Evolutionary conservation across 305 asterid genomes (phyloP), one percentile per base, ranked within the genome.

Genomic region (Salvia sclarea): DNA sequence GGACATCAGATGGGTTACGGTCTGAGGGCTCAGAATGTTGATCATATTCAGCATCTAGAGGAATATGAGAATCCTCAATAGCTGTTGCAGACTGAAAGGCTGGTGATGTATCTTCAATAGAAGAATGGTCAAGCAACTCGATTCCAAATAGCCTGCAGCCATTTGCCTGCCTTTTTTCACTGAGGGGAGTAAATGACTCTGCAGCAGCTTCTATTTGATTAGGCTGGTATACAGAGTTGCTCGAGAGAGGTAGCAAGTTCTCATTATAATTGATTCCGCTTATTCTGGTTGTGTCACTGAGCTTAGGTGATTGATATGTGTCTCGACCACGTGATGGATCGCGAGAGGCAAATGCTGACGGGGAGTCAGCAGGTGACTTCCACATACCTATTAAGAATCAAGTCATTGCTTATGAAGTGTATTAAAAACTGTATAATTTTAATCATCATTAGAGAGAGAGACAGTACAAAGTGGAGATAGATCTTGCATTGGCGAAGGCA

Each of bases 91-190:
- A 73, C 10, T 57, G 82, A 52, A 76, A 68, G 25, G 76, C 78
- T 3, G 64, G 76, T 71, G 88, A 77, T 18, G 80, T 58, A 54
- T 84, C 85, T 38, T 85, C 94, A 61, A 71, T 72, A 0, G 78
- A 67, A 59, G 82, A 78, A 54, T 60, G 86, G 70, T 83, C 85
- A 69, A 79, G 74, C 74, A 92, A 81, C 84, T 92, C 92, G 65
- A 92, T 84, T 16, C 98, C 96, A 72, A 92, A 92, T 45, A 92
- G 81, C 79, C 94, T 86, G 82, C 76, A 92, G 50, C 91, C 96
- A 74, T 82, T 83, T 33, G 79, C 81, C 69, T 64, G 96, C 78
- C 87, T 84, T 79, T 81, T 92, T 71, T 84, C 90, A 74, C 82
- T 75, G 49, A 78, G 75, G 40, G 95, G 92, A 37, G 86, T 72